phyloP scores from a whole-genome alignment of 768 basidiomycete genomes.

The Psilocybe tampanensis region DNA sequence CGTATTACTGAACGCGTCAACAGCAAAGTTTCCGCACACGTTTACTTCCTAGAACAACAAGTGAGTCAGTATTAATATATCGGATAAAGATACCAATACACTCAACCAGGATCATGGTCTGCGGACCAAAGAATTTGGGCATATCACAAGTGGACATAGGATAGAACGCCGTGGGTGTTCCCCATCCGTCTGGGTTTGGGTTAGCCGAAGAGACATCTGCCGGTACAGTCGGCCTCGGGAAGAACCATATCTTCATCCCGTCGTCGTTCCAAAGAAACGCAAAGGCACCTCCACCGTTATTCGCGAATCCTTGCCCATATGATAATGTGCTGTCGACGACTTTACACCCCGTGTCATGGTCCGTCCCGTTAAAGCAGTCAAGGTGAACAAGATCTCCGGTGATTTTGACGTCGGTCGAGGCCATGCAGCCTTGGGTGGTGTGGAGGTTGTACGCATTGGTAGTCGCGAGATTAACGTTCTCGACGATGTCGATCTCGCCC shows the following conservation, averaged over 20 bases:
- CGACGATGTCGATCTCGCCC: conserved; percentile 5
- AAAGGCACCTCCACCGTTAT: background rate
- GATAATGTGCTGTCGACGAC: background rate
- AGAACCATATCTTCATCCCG: conserved; percentile 3
- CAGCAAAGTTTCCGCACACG: conserved; percentile 12
- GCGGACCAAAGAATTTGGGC: background rate
- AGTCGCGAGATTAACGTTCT: background rate
- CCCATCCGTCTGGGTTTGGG: background rate
- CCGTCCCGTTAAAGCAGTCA: background rate
- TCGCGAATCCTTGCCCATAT: background rate
- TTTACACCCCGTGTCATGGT: background rate
- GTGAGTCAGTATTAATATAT: background rate
- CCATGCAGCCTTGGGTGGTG: conserved; percentile 1
- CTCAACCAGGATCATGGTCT: background rate
- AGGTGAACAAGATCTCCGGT: background rate
- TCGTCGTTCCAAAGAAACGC: conserved; percentile 1
- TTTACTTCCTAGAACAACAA: conserved; percentile 1
- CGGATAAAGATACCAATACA: background rate
- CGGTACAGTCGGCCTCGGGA: background rate
- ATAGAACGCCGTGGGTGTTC: background rate
- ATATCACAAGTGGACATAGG: background rate
- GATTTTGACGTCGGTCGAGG: background rate
- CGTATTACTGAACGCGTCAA: conserved; percentile 3
- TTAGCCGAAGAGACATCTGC: background rate
- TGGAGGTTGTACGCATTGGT: conserved; percentile 1